These are phyloP conservation scores for Mycena chlorophos DNA, from an alignment of 768 basidiomycete species.

Conservation along the genomic window DNA sequence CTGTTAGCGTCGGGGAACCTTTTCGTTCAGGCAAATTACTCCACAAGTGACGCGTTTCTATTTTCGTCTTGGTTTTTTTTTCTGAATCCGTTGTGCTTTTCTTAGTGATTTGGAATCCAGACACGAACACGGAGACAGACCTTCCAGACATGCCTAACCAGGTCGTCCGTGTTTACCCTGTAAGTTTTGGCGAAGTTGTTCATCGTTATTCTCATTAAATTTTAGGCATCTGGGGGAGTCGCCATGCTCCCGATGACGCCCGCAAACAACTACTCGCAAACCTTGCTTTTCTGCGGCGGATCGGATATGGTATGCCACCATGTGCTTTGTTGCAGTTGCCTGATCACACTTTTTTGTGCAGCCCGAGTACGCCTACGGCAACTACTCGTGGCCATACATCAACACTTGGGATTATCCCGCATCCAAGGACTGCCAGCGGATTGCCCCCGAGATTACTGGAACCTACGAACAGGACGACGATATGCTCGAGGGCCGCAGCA, in stretches of 20 bases:
- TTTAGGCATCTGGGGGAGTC: constrained; percentile 52
- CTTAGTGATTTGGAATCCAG: constrained; percentile 52
- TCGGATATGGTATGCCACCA: constrained; percentile 53
- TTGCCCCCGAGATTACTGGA: constrained; percentile 81
- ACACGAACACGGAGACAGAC: constrained; percentile 55
- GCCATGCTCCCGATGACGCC: constrained; percentile 92
- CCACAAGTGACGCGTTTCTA: constrained; percentile 51
- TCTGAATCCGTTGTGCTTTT: constrained; percentile 14
- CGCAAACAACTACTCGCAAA: constrained; percentile 83
- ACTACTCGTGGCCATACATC: constrained; percentile 71
- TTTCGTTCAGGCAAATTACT: constrained; percentile 81
- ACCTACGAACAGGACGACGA: constrained; percentile 77
- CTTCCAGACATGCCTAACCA: constrained; percentile 73
- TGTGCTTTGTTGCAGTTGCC: not conserved
- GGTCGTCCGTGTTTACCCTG: constrained; percentile 85
- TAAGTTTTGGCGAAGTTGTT: constrained; percentile 43
- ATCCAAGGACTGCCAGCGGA: constrained; percentile 72
- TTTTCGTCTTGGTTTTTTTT: constrained; percentile 4
- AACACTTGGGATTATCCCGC: constrained; percentile 75
- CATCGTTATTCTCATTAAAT: not conserved
- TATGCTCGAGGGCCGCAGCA: constrained; percentile 74
- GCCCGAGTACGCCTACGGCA: constrained; percentile 65
- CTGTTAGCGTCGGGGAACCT: constrained; percentile 76
- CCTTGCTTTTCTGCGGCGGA: constrained; percentile 90
- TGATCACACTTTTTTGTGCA: not conserved